Conservation (phyloP, 805 yeast species). For the Metschnikowia cubensis region DNA sequence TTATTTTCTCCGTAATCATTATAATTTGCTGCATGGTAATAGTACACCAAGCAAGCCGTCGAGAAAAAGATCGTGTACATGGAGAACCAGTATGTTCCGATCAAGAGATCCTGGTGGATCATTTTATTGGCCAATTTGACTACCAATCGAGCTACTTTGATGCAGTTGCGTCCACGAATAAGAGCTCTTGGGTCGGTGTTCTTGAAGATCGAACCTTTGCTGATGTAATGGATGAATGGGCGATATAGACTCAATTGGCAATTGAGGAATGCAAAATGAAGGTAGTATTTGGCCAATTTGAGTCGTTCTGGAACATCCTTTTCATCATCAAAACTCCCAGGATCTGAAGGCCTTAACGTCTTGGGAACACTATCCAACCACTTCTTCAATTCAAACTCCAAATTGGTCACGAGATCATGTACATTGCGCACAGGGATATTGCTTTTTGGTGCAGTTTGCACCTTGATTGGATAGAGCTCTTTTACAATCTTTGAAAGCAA, state of each 20-base stretch:
- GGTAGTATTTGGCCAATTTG: conserved; percentile 67
- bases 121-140: conserved; percentile 77
- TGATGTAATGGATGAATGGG: conserved; percentile 82
- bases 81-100: conserved; percentile 90
- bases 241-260: conserved; percentile 79
- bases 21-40: conserved; percentile 54
- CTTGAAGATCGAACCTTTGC: conserved; percentile 44
- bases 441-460: conserved; percentile 19
- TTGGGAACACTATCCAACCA: conserved; percentile 73
- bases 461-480: conserved; percentile 70
- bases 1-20: conserved; percentile 20
- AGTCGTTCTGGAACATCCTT: conserved; percentile 48
- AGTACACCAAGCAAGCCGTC: conserved; percentile 80
- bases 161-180: conserved; percentile 76
- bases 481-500: conserved; percentile 69
- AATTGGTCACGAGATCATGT: conserved; percentile 48
- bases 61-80: conserved; percentile 86
- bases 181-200: conserved; percentile 55
- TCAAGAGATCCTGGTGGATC: conserved; percentile 64
- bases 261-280: conserved; percentile 69
- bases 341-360: conserved; percentile 71
- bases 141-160: conserved; percentile 77
- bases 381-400: conserved; percentile 63
- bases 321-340: conserved; percentile 27
- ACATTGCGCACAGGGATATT: conserved; percentile 25